Conservation (phyloP, 2,329 filamentous ascomycete species). For the Penicillium sp. region DNA sequence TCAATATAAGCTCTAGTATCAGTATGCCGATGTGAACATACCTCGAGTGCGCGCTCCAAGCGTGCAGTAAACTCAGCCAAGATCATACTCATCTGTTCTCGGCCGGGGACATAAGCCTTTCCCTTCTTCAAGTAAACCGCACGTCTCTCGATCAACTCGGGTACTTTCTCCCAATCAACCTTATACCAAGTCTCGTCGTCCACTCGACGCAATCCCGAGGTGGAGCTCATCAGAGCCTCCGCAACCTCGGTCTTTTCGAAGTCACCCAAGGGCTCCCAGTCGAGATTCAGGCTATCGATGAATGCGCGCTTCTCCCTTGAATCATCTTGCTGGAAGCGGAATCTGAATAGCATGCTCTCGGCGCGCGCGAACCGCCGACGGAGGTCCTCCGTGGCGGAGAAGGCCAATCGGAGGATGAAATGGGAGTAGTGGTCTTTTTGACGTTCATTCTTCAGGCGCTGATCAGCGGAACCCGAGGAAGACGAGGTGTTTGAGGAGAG, state of each 20-base stretch:
- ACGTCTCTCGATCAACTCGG: constrained; percentile 81
- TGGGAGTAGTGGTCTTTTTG: constrained; percentile 98
- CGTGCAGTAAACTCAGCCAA: constrained; percentile 79
- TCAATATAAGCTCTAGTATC: constrained; percentile 6
- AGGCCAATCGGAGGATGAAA: constrained; percentile 92
- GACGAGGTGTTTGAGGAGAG: constrained; percentile 74
- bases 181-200: constrained; percentile 94
- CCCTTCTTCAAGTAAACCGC: constrained; percentile 76
- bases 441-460: constrained; percentile 67
- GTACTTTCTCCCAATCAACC: constrained; percentile 91
- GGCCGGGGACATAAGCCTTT: constrained; percentile 86
- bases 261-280: constrained; percentile 80
- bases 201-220: constrained; percentile 48
- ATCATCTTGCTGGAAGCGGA: constrained; percentile 79
- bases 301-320: constrained; percentile 72
- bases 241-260: constrained; percentile 73
- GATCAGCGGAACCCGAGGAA: constrained; percentile 52
- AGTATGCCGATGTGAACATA: constrained; percentile 42
- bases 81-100: constrained; percentile 87
- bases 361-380: constrained; percentile 81
- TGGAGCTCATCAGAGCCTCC: constrained; percentile 63
- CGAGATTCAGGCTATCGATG: constrained; percentile 72
- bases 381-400: constrained; percentile 87
- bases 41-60: constrained; percentile 81
- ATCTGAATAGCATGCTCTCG: constrained; percentile 84